These are phyloP conservation scores for Coniferiporia sulphurascens DNA, from an alignment of 1,284 basidiomycete genomes.

Conservation along the genomic window DNA sequence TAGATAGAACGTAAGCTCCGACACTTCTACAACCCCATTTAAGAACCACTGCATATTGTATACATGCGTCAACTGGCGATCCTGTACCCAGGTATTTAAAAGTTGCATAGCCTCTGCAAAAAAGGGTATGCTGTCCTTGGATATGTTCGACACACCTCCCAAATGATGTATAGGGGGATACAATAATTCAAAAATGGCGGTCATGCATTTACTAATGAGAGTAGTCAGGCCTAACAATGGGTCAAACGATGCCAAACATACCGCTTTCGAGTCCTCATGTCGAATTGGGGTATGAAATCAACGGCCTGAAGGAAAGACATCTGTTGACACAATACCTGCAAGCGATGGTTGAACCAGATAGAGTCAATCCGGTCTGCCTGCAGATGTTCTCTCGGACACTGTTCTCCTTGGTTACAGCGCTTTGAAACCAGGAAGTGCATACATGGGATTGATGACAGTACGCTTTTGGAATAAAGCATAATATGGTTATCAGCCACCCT, in stretches of 20 bases:
- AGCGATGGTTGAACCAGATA: constrained; percentile 14
- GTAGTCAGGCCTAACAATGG: neutral
- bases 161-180: constrained; percentile 6
- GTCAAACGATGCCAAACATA: neutral
- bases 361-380: neutral
- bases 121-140: neutral
- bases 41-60: neutral
- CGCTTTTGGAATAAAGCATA: neutral
- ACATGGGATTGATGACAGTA: constrained; percentile 9
- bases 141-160: constrained; percentile 8
- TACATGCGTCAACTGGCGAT: constrained; percentile 1
- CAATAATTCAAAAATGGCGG: neutral
- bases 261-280: neutral
- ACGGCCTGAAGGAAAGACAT: neutral
- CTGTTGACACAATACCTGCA: constrained; percentile 2
- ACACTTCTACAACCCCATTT: neutral
- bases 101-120: neutral
- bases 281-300: neutral
- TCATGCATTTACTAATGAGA: constrained; percentile 11
- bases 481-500: neutral
- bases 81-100: constrained; percentile 1
- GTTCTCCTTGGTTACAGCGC: neutral
- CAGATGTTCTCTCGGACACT: constrained; percentile 14
- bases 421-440: neutral
- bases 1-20: neutral